phyloP scores from a whole-genome alignment of 345 rosid genomes.

The Microcos paniculata region DNA sequence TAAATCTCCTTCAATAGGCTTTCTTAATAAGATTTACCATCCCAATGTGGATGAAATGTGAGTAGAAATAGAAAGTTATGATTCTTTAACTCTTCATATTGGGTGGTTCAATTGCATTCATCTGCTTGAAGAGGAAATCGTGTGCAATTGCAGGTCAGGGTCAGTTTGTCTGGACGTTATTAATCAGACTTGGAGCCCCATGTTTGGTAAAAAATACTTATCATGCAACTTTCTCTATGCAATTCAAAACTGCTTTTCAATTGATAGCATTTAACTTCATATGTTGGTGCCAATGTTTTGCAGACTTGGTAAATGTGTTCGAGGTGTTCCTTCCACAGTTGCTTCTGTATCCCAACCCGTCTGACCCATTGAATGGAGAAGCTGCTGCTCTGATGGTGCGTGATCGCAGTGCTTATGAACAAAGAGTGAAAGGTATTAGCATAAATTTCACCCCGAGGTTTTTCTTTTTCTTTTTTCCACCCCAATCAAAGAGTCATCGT shows the following conservation, averaged over 20 bases:
- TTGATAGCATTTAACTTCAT: slow-evolving; percentile 9
- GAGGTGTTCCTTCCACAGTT: slow-evolving; percentile 79
- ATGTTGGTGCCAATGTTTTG: slow-evolving; percentile 2
- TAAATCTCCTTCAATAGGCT: slow-evolving; percentile 60
- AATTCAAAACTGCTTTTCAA: not conserved
- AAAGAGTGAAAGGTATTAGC: slow-evolving; percentile 52
- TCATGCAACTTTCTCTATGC: not conserved
- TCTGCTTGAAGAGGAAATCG: slow-evolving; percentile 13
- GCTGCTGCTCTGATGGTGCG: slow-evolving; percentile 76
- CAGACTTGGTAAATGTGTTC: slow-evolving; percentile 79
- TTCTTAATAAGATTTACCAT: slow-evolving; percentile 73
- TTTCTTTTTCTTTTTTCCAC: not conserved
- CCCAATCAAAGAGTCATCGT: not conserved
- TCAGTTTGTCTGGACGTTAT: slow-evolving; percentile 88
- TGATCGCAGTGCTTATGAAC: slow-evolving; percentile 54
- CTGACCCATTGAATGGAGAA: slow-evolving; percentile 75
- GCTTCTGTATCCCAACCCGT: slow-evolving; percentile 76
- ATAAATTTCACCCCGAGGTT: not conserved
- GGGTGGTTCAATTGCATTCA: not conserved
- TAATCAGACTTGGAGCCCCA: slow-evolving; percentile 75
- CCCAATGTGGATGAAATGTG: slow-evolving; percentile 81
- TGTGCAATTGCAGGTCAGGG: slow-evolving; percentile 53
- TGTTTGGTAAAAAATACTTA: slow-evolving; percentile 48
- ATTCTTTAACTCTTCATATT: not conserved
- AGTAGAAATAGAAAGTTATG: slow-evolving; percentile 12